Evolutionary conservation across 768 basidiomycete species (phyloP).

Genomic region (Dentipellis fragilis): DNA sequence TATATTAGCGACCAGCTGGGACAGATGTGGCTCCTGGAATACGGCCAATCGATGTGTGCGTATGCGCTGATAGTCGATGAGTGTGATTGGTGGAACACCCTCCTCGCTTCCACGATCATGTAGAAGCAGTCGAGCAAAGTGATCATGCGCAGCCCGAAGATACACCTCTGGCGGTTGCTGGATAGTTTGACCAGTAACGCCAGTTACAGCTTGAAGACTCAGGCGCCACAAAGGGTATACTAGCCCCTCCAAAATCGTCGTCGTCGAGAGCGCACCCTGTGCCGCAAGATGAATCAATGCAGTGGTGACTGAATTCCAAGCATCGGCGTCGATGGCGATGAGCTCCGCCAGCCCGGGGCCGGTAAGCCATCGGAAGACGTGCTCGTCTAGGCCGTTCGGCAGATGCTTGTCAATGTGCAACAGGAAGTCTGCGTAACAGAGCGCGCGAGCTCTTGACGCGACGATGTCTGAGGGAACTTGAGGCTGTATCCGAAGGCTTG

Average conservation of each 20-base stretch:
- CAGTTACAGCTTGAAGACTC: constrained; percentile 31
- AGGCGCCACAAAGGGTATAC: constrained; percentile 73
- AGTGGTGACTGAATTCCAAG: constrained; percentile 57
- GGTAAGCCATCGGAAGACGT: constrained; percentile 63
- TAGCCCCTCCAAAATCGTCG: constrained; percentile 62
- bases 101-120: constrained; percentile 31
- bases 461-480: constrained; percentile 38
- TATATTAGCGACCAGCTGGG: constrained; percentile 48
- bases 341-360: constrained; percentile 61
- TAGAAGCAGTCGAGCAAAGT: constrained; percentile 54
- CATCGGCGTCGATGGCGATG: constrained; percentile 43
- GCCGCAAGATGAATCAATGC: constrained; percentile 57
- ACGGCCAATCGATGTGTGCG: constrained; percentile 60
- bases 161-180: constrained; percentile 34
- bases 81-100: constrained; percentile 31
- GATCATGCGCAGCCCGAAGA: constrained; percentile 49
- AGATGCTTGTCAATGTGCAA: constrained; percentile 69
- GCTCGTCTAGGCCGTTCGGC: constrained; percentile 60
- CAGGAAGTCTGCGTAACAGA: constrained; percentile 63
- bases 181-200: constrained; percentile 20
- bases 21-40: constrained; percentile 58
- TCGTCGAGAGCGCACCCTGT: constrained; percentile 59
- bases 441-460: constrained; percentile 40
- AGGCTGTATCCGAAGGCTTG: constrained; percentile 62
- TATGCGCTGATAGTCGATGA: constrained; percentile 60